Base-by-base conservation (phyloP, 208 protist species). In the Angomonas ambiguus region DNA sequence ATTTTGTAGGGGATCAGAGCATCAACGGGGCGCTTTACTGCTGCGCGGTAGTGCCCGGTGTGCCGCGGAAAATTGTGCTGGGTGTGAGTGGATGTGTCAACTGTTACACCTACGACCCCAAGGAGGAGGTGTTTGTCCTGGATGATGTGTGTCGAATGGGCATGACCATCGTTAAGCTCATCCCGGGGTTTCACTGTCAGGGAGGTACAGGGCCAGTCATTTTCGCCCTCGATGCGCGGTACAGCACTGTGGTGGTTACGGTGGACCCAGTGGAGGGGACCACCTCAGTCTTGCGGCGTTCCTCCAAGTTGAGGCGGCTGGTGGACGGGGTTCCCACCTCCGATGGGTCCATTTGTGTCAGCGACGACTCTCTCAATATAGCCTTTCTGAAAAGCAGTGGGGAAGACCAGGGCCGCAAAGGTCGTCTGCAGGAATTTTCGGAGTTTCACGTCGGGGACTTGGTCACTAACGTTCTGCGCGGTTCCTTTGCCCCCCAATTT, bases 381-480 rank as follows among this genome's bases (percentile, higher is more conserved):
- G 62, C 69, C 1, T 53, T 66, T 2, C 72, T 87, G 53, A 72
- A 55, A 27, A 57, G 25, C 75, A 61, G 6, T 72, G 18, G 25
- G 49, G 35, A 51, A 38, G 35, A 48, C 41, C 4, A 67, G 48
- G 55, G 51, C 62, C 32, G 58, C 18, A 69, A 51, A 62, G 48
- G 38, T 28, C 65, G 72, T 1, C 72, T 72, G 31, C 33, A 68
- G 20, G 25, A 63, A n/a, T 67, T 42, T 3, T 85, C 80, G 16
- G 76, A 91, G 59, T 82, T 59, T 62, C 86, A 95, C 67, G 30
- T 95, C 10, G 89, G 89, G 1, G 82, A 95, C 51, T 65, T 88
- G 28, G 74, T 91, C 2, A 92, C 84, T 32, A 84, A 63, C 20
- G 69, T 93, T 34, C 62, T 77, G 4, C 72, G 61, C 3, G 89